Evolutionary conservation across 2,329 filamentous ascomycete genomes (phyloP), one percentile per base, ranked within the genome.

Genomic region (Colletotrichum sublineola): DNA sequence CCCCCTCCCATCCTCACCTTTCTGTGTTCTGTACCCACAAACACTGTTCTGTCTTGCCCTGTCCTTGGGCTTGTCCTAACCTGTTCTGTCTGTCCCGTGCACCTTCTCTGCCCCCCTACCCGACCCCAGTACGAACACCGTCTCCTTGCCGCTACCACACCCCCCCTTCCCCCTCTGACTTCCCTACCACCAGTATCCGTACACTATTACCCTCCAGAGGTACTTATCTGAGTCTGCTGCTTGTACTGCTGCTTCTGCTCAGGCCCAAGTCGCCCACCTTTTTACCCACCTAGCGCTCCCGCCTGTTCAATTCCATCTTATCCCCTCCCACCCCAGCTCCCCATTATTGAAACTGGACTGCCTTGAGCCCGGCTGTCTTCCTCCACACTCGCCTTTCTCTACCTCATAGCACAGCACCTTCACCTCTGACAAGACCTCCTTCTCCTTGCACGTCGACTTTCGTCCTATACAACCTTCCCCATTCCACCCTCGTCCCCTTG

Each of bases 281-380:
- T 58, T 24, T 15, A 44, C 44, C 44, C 36, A 64, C 62, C 63
- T 71, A 70, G 67, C 63, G 71, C 63, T 67, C 64, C 60, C 64
- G 63, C 64, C 56, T 64, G 64, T 50, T 71, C 69, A 69, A 73
- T 73, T 74, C 68, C 73, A 73, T 74, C 73, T 74, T 66, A 70
- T 73, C 73, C 73, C 69, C 73, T 73, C 69, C 69, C 55, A 67
- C 70, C 70, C 73, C 73, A 73, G 73, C 69, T 72, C 46, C 46
- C 68, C 63, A 53, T 50, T 71, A 58, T 73, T 63, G 57, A 73
- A 72, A 71, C 62, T 46, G 63, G 63, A 56, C 44, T 73, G 60
- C 68, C 33, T 63, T 42, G 58, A 67, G 62, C 57, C 63, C 9
- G 44, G 20, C 9, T 48, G 57, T 68, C 55, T 46, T 58, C 53